A percentile compares a stretch with the other conserved stretches of the same genome.
These are phyloP conservation scores for Auriscalpium microsporum DNA, from an alignment of 768 basidiomycete species.

Conservation along the genomic window DNA sequence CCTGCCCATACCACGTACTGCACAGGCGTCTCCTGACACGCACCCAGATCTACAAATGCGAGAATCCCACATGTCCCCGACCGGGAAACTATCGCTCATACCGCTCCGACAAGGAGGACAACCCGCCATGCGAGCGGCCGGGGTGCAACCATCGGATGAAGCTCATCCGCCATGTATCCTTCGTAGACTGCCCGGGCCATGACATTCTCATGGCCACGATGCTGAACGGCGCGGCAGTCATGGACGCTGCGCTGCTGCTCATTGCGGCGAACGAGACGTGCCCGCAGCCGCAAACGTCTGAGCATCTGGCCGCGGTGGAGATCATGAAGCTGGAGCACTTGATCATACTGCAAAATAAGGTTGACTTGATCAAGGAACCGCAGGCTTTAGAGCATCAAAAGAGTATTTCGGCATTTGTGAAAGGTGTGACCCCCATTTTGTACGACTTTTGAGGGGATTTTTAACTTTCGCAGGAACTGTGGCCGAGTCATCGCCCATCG, in stretches of 20 bases:
- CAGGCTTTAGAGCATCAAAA: constrained; percentile 95
- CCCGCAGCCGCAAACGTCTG: constrained; percentile 97
- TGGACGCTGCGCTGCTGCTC: constrained; percentile 95
- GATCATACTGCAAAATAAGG: constrained; percentile 98
- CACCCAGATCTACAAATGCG: constrained; percentile 91
- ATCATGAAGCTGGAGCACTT: constrained; percentile 99
- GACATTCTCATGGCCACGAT: constrained; percentile 99
- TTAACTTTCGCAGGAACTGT: constrained; percentile 71
- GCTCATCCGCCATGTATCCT: constrained; percentile 92
- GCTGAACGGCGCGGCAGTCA: constrained; percentile 99
- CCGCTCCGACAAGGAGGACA: constrained; percentile 88
- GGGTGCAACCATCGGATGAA: constrained; percentile 89
- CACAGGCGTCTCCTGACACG: not conserved
- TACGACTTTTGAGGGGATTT: not conserved
- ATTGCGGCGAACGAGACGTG: constrained; percentile 98
- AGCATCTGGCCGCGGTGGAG: constrained; percentile 97
- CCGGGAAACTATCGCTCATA: constrained; percentile 94
- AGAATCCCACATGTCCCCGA: constrained; percentile 85
- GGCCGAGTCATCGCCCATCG: constrained; percentile 94
- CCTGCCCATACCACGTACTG: not conserved
- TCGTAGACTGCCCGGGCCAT: constrained; percentile 96
- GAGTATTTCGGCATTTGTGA: constrained; percentile 92
- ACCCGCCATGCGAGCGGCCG: constrained; percentile 87
- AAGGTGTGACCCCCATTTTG: constrained; percentile 43
- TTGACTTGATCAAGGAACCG: constrained; percentile 92